Evolutionary conservation across 371 early-diverging fungal genomes (phyloP), one percentile per base, ranked within the genome.

Genomic region (Mortierella sp.): DNA sequence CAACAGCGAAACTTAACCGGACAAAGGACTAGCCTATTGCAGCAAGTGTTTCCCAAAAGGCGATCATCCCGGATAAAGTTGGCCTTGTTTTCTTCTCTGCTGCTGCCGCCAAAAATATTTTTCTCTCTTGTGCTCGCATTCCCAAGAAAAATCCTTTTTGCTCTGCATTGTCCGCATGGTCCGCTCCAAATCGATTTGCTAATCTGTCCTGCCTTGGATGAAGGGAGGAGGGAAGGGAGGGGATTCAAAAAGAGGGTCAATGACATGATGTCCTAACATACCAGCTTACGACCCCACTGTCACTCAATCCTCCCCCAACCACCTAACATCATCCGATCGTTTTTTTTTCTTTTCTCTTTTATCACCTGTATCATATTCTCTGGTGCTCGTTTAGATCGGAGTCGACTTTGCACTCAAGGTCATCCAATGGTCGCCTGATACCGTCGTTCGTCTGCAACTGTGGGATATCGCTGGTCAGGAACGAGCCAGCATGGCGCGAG

Each of bases 401-500:
- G 96, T 95, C 58, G 96, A 95, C 70, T 95, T 95, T 86, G 94
- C 94, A 48, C 89, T 95, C 65, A 95, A 95, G 81, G 93, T 93
- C 39, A 89, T 95, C 52, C 91, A 91, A 66, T 91, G 90, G 90
- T 88, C 87, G 48, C 86, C 81, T 63, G 82, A 85, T 52, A 85
- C 89, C 24, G 89, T 91, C 53, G 90, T 92, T 45, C 85, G 91
- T 71, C 87, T 92, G 69, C 95, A 96, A 73, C 87, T 96, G 39
- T 96, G 96, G 96, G 96, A 96, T 83, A 96, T 94, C 80, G 95
- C 95, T 19, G 96, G 96, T 8, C 94, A 95, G 80, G 96, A 95
- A 82, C 89, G 95, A 72, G 91, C 67, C 90, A 95, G 87, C 94
- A 94, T 53, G 91, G 95, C 50, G 88, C 85, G 76, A 68, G 73